Conservation (phyloP, 192 early-diverging fungal genomes). For the Podila verticillata region DNA sequence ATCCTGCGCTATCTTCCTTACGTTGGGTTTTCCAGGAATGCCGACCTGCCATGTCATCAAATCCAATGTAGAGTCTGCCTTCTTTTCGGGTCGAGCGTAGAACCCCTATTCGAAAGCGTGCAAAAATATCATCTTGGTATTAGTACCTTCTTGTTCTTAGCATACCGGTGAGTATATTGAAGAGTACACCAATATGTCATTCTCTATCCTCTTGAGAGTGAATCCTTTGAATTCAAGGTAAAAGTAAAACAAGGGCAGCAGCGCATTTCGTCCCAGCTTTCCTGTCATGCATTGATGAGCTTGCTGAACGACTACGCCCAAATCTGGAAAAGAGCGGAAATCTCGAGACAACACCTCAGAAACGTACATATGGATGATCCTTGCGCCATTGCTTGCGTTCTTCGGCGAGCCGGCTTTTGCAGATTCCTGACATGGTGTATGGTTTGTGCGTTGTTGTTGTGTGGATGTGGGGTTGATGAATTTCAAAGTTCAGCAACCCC, state of each 20-base stretch:
- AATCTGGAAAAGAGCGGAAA: neutral
- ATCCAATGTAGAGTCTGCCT: conserved; percentile 79
- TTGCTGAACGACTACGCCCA: conserved; percentile 1
- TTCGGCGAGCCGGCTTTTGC: conserved; percentile 82
- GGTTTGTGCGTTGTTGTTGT: too few relatives aligned
- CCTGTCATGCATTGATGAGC: too few relatives aligned
- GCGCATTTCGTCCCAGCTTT: too few relatives aligned
- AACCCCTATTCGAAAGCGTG: conserved; percentile 75
- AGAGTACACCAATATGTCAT: too few relatives aligned
- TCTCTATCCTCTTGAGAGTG: neutral
- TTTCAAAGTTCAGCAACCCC: too few relatives aligned
- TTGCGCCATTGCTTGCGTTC: conserved; percentile 99
- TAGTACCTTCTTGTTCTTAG: neutral
- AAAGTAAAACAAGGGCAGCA: neutral
- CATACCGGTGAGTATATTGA: too few relatives aligned
- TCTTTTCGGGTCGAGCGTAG: conserved; percentile 91
- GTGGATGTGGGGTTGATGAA: too few relatives aligned
- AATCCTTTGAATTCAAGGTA: neutral
- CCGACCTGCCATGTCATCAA: conserved; percentile 84
- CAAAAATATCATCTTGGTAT: neutral
- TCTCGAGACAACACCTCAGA: neutral
- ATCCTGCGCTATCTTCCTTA: conserved; percentile 19
- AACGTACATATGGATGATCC: conserved; percentile 81
- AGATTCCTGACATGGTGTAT: conserved; percentile 70
- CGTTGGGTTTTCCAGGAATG: conserved; percentile 61